These are phyloP conservation scores for Populus hybrid DNA, from an alignment of 441 rosid genomes.

Conservation along the genomic window DNA sequence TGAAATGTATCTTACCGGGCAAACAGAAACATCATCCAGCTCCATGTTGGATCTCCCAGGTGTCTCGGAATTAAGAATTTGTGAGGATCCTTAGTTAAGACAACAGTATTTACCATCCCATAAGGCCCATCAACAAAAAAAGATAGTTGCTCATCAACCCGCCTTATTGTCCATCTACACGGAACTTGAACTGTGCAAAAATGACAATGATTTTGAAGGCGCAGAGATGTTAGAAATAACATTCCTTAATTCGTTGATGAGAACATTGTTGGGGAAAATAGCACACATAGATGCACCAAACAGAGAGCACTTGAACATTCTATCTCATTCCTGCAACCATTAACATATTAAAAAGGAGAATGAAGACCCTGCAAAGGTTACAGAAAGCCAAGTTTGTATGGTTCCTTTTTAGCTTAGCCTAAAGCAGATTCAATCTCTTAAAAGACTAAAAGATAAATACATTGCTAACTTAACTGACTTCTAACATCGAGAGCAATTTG, in stretches of 20 bases:
- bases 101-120: constrained; percentile 68
- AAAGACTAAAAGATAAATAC: too few relatives aligned
- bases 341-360: neutral
- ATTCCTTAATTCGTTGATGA: neutral
- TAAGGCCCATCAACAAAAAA: constrained; percentile 50
- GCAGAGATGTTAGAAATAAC: neutral
- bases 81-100: constrained; percentile 46
- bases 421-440: too few relatives aligned
- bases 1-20: constrained; percentile 36
- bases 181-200: constrained; percentile 65
- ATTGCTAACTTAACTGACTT: too few relatives aligned
- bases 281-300: neutral
- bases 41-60: constrained; percentile 63
- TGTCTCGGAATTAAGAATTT: constrained; percentile 36
- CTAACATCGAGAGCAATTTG: too few relatives aligned
- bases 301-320: too few relatives aligned
- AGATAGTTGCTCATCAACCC: constrained; percentile 64
- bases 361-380: too few relatives aligned
- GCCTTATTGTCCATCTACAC: constrained; percentile 74
- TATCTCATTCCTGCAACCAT: neutral
- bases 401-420: too few relatives aligned
- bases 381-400: too few relatives aligned
- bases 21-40: constrained; percentile 54
- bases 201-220: neutral
- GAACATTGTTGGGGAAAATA: neutral